These are phyloP conservation scores for Syzygium aromaticum DNA, from an alignment of 345 rosid genomes.

Conservation along the genomic window DNA sequence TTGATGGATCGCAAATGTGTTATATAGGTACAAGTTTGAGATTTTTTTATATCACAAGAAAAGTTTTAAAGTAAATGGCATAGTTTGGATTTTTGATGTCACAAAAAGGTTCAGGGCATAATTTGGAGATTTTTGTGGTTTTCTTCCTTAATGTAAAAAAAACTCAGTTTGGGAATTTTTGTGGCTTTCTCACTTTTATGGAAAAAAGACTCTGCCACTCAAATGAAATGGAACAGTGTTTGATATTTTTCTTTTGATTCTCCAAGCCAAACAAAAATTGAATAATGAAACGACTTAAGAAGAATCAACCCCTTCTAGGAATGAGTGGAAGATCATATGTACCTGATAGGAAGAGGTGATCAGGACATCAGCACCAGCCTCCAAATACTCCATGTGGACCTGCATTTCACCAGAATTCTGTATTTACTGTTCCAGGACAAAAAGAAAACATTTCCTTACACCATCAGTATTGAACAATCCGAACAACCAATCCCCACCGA, in stretches of 20 bases:
- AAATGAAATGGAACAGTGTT: background rate
- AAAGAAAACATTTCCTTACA: background rate
- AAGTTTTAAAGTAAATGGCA: too few species aligned
- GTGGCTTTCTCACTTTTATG: background rate
- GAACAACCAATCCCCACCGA: background rate
- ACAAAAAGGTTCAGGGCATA: too few species aligned
- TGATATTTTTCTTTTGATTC: background rate
- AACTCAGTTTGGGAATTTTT: too few species aligned
- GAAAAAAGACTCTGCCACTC: background rate
- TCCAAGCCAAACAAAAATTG: background rate
- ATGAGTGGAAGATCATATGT: background rate
- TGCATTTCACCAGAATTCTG: constrained; percentile 10
- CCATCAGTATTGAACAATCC: background rate
- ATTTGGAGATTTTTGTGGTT: too few species aligned
- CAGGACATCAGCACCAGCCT: constrained; percentile 89
- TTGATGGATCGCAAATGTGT: too few species aligned
- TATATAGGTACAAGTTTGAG: too few species aligned
- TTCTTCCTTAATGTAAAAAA: too few species aligned
- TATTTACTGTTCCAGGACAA: background rate
- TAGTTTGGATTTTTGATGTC: too few species aligned
- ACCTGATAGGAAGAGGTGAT: constrained; percentile 93
- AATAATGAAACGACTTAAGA: background rate
- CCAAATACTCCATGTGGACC: constrained; percentile 89
- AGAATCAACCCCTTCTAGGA: background rate
- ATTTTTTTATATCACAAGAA: too few species aligned